These are phyloP conservation scores for Plantago major DNA, from an alignment of 257 asterid genomes.

Conservation along the genomic window DNA sequence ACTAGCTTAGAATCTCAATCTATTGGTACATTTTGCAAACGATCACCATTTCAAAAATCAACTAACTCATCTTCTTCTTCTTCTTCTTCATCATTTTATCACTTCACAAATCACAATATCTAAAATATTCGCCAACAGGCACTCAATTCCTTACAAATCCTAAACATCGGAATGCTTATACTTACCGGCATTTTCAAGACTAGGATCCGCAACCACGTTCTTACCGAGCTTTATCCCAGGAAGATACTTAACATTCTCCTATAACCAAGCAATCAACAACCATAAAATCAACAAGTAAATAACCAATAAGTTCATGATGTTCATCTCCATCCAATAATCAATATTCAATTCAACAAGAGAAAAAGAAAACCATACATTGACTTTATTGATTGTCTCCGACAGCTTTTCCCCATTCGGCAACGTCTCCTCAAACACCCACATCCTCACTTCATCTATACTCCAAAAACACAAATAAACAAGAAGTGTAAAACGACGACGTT, in stretches of 20 bases:
- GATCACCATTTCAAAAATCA: too few species aligned
- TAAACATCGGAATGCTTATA: too few species aligned
- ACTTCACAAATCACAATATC: too few species aligned
- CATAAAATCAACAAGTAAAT: too few species aligned
- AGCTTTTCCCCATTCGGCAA: conserved; percentile 51
- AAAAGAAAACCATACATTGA: conserved; percentile 31
- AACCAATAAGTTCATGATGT: background rate
- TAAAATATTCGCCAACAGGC: too few species aligned
- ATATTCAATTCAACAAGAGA: background rate
- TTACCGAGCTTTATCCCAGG: conserved; percentile 78
- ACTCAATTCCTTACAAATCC: too few species aligned
- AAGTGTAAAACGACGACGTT: background rate
- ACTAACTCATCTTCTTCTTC: too few species aligned
- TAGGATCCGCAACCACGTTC: conserved; percentile 75
- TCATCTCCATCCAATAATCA: too few species aligned
- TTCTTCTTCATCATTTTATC: too few species aligned
- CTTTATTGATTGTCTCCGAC: conserved; percentile 42
- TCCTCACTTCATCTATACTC: conserved; percentile 51
- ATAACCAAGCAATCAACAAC: background rate
- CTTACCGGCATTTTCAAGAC: conserved; percentile 74
- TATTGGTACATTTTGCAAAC: too few species aligned
- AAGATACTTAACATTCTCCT: conserved; percentile 88
- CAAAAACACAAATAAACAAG: conserved; percentile 5
- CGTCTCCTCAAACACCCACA: conserved; percentile 66
- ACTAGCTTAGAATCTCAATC: too few species aligned